phyloP scores from a whole-genome alignment of 495 filamentous ascomycete species.

The Terfezia claveryi region DNA sequence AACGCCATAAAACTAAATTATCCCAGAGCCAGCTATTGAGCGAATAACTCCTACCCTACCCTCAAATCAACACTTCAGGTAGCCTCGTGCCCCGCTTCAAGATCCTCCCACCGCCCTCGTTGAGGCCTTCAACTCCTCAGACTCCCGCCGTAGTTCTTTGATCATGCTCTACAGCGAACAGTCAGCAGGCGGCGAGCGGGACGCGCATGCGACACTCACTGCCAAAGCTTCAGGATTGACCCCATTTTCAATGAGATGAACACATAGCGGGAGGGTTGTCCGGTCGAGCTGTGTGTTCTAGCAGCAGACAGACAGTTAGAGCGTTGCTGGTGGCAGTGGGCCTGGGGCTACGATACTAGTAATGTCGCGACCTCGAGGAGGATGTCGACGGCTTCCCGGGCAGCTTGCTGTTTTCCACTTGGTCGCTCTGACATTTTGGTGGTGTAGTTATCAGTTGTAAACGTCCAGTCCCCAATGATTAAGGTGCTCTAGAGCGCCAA shows the following conservation, averaged over 20 bases:
- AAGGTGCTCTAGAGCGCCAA: not conserved
- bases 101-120: too few species aligned
- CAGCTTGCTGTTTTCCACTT: conserved; percentile 26
- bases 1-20: too few species aligned
- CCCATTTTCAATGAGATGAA: conserved; percentile 90
- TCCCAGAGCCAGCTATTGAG: too few species aligned
- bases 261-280: conserved; percentile 74
- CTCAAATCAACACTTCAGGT: too few species aligned
- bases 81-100: too few species aligned
- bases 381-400: conserved; percentile 90
- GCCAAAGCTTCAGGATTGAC: conserved; percentile 90
- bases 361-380: conserved; percentile 82
- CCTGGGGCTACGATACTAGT: conserved; percentile 33
- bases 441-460: not conserved
- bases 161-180: conserved; percentile 36
- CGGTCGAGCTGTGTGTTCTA: conserved; percentile 87
- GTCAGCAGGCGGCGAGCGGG: not conserved
- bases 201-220: conserved; percentile 29
- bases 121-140: conserved; percentile 20
- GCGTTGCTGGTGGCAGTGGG: not conserved
- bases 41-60: too few species aligned
- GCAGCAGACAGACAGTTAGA: not conserved
- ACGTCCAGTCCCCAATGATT: not conserved
- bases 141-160: conserved; percentile 47
- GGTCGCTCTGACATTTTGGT: not conserved